These are phyloP conservation scores for Skeletonema costatum DNA, from an alignment of 108 stramenopile species.

Conservation along the genomic window DNA sequence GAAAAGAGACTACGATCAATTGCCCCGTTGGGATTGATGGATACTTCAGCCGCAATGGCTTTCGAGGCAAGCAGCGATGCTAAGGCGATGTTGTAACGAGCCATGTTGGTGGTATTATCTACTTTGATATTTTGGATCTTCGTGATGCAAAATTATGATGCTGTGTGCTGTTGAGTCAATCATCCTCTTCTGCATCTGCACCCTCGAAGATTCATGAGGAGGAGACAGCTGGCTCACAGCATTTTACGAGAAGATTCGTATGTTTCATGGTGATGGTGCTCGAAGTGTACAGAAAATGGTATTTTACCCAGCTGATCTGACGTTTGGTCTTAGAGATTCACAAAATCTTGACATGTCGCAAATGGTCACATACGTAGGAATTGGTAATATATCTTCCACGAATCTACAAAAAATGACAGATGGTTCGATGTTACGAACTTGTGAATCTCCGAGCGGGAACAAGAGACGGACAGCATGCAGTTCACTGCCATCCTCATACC, in stretches of 20 bases:
- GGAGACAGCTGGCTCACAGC: not conserved
- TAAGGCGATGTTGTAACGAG: slow-evolving; percentile 8
- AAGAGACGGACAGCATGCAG: not conserved
- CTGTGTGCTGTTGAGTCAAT: not conserved
- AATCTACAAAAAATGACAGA: too few relatives aligned
- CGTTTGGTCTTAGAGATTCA: too few relatives aligned
- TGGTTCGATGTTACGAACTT: too few relatives aligned
- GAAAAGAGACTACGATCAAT: not conserved
- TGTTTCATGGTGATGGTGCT: too few relatives aligned
- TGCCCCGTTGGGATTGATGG: not conserved
- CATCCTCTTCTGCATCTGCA: not conserved
- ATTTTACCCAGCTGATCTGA: too few relatives aligned
- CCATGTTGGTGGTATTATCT: not conserved
- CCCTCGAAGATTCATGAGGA: not conserved
- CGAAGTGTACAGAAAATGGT: too few relatives aligned
- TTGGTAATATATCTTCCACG: too few relatives aligned
- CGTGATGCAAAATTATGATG: not conserved
- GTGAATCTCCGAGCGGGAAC: too few relatives aligned
- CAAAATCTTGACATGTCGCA: too few relatives aligned
- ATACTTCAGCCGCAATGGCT: not conserved
- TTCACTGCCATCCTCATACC: not conserved
- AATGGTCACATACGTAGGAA: too few relatives aligned
- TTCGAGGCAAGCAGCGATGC: not conserved
- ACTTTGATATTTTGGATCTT: not conserved
- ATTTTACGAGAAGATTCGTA: too few relatives aligned